Evolutionary conservation across 495 filamentous ascomycete species (phyloP).

Genomic region (Gamarada debralockiae): DNA sequence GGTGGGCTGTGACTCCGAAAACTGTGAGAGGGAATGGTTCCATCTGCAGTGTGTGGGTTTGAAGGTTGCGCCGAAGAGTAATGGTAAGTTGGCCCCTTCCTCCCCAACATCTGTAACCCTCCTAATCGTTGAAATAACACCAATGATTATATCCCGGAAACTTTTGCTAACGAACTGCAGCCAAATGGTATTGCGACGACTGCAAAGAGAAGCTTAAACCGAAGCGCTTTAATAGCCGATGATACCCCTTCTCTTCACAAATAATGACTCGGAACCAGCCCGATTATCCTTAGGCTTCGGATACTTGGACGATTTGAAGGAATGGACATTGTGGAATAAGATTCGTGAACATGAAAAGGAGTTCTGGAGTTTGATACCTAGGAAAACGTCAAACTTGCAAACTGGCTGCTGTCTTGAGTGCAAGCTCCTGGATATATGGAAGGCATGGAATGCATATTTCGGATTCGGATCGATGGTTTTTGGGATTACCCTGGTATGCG

Average conservation of each 20-base stretch:
- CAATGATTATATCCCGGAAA: background rate
- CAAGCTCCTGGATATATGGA: constrained; percentile 13
- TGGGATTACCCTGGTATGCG: no score
- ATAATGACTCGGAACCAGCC: background rate
- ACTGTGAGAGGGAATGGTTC: constrained; percentile 91
- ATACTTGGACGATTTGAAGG: constrained; percentile 1
- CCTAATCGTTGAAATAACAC: background rate
- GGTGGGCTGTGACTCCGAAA: constrained; percentile 93
- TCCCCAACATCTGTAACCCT: background rate
- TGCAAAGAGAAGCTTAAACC: constrained; percentile 70
- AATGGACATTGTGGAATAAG: background rate
- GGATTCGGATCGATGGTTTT: background rate
- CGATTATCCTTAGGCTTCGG: background rate
- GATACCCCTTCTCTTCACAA: background rate
- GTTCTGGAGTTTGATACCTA: constrained; percentile 18
- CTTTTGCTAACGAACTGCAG: constrained; percentile 39
- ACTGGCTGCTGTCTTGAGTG: background rate
- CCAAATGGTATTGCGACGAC: constrained; percentile 89
- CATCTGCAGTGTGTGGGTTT: constrained; percentile 90
- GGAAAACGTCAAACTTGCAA: background rate
- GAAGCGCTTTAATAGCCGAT: constrained; percentile 33
- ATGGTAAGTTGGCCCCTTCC: constrained; percentile 56
- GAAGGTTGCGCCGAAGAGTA: constrained; percentile 77
- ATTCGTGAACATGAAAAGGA: constrained; percentile 3
- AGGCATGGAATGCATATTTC: background rate